Evolutionary conservation across 176 grass and related monocot genomes (phyloP).

Genomic region (Thinopyrum elongatum): DNA sequence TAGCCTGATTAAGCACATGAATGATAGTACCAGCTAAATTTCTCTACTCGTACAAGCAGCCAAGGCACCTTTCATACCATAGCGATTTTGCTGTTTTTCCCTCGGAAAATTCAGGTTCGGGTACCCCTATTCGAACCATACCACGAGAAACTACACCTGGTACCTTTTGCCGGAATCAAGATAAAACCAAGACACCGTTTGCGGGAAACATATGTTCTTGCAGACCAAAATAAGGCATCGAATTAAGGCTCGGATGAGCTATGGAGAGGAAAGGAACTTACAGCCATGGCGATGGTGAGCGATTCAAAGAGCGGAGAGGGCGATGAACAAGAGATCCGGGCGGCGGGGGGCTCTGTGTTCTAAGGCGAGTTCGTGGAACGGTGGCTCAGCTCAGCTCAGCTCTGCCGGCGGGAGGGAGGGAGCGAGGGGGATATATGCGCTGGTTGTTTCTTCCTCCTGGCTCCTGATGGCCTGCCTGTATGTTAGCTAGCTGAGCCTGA

Average conservation of each 20-base stretch:
- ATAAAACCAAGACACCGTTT: neutral
- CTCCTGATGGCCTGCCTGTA: neutral
- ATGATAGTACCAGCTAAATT: neutral
- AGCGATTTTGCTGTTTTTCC: neutral
- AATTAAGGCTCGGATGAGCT: neutral
- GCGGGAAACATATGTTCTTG: neutral
- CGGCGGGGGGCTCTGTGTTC: neutral
- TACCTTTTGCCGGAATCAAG: too few relatives aligned
- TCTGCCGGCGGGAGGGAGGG: neutral
- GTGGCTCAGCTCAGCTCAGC: neutral
- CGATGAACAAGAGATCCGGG: neutral
- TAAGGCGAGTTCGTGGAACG: neutral
- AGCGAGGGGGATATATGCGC: conserved; percentile 17
- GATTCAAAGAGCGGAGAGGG: neutral
- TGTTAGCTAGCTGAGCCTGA: neutral
- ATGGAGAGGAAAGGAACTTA: conserved; percentile 4
- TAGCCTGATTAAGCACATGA: neutral
- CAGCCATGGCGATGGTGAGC: conserved; percentile 29
- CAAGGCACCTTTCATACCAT: neutral
- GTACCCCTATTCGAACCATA: neutral
- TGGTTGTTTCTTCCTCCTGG: conserved; percentile 5
- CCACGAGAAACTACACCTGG: neutral
- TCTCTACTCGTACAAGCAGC: neutral
- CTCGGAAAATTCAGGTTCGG: neutral
- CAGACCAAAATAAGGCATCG: neutral